phyloP scores from a whole-genome alignment of 2,329 filamentous ascomycete species.

The Lachnellula subtilissima region DNA sequence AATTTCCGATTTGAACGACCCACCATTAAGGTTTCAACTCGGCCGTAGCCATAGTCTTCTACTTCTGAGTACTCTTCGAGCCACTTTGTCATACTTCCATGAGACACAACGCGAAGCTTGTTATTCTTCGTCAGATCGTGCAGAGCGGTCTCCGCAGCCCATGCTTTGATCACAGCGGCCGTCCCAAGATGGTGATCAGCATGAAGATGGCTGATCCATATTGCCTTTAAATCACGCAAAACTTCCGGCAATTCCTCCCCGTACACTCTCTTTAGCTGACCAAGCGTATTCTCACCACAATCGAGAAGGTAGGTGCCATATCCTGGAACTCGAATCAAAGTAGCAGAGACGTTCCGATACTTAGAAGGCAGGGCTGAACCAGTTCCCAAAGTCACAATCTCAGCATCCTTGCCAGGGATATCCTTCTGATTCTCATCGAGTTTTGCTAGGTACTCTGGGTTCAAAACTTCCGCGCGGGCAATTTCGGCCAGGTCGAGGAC shows the following conservation, averaged over 20 bases:
- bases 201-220: conserved; percentile 95
- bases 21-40: conserved; percentile 27
- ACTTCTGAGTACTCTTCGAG: conserved; percentile 74
- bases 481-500: conserved; percentile 50
- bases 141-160: conserved; percentile 53
- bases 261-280: conserved; percentile 75
- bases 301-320: conserved; percentile 88
- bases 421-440: conserved; percentile 53
- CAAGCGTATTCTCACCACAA: conserved; percentile 86
- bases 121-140: conserved; percentile 34
- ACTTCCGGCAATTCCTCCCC: conserved; percentile 62
- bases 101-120: conserved; percentile 63
- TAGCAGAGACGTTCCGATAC: conserved; percentile 91
- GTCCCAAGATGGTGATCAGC: conserved; percentile 93
- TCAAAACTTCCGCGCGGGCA: conserved; percentile 38
- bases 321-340: conserved; percentile 76
- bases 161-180: conserved; percentile 73
- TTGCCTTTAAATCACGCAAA: conserved; percentile 69
- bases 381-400: conserved; percentile 84
- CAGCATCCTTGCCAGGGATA: conserved; percentile 69
- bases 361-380: conserved; percentile 88
- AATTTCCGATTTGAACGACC: conserved; percentile 1
- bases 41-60: conserved; percentile 70
- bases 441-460: conserved; percentile 43
- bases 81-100: conserved; percentile 67